These are phyloP conservation scores for Ophiocordyceps robertsii DNA, from an alignment of 2,329 filamentous ascomycete genomes.

Conservation along the genomic window DNA sequence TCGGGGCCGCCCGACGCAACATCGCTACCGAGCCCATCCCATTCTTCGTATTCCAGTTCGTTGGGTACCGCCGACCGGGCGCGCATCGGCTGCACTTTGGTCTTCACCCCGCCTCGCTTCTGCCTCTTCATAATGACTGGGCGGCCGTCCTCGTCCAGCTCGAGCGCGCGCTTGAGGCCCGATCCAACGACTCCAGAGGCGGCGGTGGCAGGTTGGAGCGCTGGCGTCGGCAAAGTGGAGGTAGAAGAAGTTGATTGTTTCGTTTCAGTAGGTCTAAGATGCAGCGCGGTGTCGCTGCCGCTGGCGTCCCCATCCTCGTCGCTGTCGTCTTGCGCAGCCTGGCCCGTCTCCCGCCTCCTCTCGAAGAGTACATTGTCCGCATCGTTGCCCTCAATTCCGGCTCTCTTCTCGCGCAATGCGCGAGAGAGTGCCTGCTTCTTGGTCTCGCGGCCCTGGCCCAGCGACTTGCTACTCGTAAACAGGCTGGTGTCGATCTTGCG, in stretches of 20 bases:
- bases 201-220: slow-evolving; percentile 1
- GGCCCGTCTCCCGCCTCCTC: slow-evolving; percentile 14
- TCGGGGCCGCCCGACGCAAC: slow-evolving; percentile 10
- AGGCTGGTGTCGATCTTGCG: slow-evolving; percentile 71
- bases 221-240: background rate
- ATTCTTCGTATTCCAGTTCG: slow-evolving; percentile 33
- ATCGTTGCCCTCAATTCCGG: slow-evolving; percentile 44
- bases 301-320: slow-evolving; percentile 8
- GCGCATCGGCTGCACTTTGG: slow-evolving; percentile 32
- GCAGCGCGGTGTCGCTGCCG: slow-evolving; percentile 5
- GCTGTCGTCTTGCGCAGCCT: slow-evolving; percentile 16
- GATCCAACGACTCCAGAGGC: slow-evolving; percentile 39
- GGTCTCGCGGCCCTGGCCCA: slow-evolving; percentile 60
- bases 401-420: slow-evolving; percentile 49
- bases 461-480: slow-evolving; percentile 61
- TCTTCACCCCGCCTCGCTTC: slow-evolving; percentile 49
- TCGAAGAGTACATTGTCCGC: slow-evolving; percentile 35
- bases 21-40: slow-evolving; percentile 48
- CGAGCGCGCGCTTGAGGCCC: slow-evolving; percentile 77
- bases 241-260: slow-evolving; percentile 3
- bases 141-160: slow-evolving; percentile 63
- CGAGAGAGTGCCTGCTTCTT: slow-evolving; percentile 56
- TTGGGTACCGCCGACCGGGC: slow-evolving; percentile 26
- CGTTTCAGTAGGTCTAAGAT: background rate
- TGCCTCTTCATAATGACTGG: slow-evolving; percentile 77